phyloP scores from a whole-genome alignment of 306 rosid genomes.

The Quercus cerris region DNA sequence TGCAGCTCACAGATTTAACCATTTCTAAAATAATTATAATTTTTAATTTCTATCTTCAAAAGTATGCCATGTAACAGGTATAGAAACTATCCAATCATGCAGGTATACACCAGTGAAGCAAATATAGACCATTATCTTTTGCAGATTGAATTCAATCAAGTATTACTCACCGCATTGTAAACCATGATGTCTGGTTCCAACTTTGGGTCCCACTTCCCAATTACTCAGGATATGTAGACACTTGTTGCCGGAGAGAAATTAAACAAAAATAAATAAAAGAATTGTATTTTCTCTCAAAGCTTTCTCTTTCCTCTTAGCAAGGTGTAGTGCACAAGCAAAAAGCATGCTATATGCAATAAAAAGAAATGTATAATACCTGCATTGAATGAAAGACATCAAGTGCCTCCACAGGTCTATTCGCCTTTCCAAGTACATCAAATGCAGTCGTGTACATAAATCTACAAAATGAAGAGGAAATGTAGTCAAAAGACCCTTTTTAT shows the following conservation, averaged over 20 bases:
- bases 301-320: too few relatives aligned
- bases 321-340: too few relatives aligned
- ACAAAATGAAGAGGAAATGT: too few relatives aligned
- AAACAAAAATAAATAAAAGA: too few relatives aligned
- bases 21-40: not conserved
- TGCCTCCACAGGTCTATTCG: too few relatives aligned
- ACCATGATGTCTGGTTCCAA: slow-evolving; percentile 80
- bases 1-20: not conserved
- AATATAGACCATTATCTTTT: not conserved
- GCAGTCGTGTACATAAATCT: too few relatives aligned
- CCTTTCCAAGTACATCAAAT: too few relatives aligned
- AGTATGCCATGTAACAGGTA: not conserved
- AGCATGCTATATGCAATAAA: too few relatives aligned
- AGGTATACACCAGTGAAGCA: not conserved
- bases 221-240: too few relatives aligned
- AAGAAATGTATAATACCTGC: slow-evolving; percentile 51
- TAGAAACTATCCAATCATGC: not conserved
- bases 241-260: too few relatives aligned
- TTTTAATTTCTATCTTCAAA: not conserved
- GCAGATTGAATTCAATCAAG: not conserved
- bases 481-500: too few relatives aligned
- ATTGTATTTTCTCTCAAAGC: not conserved
- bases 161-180: slow-evolving; percentile 16
- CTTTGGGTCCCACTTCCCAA: slow-evolving; percentile 86
- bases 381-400: slow-evolving; percentile 43